phyloP scores from a whole-genome alignment of 768 basidiomycete genomes.

The Naganishia onofrii region DNA sequence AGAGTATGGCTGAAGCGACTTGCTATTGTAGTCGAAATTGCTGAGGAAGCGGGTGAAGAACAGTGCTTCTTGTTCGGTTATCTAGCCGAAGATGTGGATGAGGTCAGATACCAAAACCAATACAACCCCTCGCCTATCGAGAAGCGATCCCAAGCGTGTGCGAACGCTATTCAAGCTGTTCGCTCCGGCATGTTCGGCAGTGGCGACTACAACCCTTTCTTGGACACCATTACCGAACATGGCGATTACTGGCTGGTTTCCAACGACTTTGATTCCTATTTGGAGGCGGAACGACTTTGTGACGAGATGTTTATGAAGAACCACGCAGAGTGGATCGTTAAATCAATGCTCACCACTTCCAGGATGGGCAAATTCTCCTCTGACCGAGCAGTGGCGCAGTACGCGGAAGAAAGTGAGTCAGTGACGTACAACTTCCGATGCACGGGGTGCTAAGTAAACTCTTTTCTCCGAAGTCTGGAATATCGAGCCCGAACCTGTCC shows the following conservation, averaged over 20 bases:
- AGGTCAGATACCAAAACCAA: slow-evolving; percentile 76
- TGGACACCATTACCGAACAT: slow-evolving; percentile 35
- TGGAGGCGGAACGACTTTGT: slow-evolving; percentile 78
- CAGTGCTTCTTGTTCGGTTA: slow-evolving; percentile 73
- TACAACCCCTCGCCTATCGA: slow-evolving; percentile 79
- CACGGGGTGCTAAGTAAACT: neutral
- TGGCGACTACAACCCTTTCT: slow-evolving; percentile 73
- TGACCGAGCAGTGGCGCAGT: slow-evolving; percentile 86
- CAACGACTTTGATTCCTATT: slow-evolving; percentile 93
- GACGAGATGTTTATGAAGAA: slow-evolving; percentile 78
- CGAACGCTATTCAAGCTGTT: slow-evolving; percentile 71
- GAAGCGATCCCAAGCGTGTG: slow-evolving; percentile 77
- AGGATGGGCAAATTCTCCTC: slow-evolving; percentile 97
- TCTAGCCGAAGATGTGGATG: slow-evolving; percentile 64
- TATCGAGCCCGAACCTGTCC: slow-evolving; percentile 21
- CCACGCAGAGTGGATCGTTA: slow-evolving; percentile 83
- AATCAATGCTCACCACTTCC: slow-evolving; percentile 69
- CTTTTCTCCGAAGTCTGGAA: slow-evolving; percentile 10
- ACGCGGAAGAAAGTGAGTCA: slow-evolving; percentile 63
- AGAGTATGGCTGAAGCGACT: neutral
- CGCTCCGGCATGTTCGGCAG: slow-evolving; percentile 70
- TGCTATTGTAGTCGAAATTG: slow-evolving; percentile 66
- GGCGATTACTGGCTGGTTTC: slow-evolving; percentile 57
- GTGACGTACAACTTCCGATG: neutral
- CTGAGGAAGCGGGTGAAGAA: slow-evolving; percentile 87